Evolutionary conservation across 176 grass and related monocot species (phyloP).

Genomic region (Hsuehochloa calcarea): DNA sequence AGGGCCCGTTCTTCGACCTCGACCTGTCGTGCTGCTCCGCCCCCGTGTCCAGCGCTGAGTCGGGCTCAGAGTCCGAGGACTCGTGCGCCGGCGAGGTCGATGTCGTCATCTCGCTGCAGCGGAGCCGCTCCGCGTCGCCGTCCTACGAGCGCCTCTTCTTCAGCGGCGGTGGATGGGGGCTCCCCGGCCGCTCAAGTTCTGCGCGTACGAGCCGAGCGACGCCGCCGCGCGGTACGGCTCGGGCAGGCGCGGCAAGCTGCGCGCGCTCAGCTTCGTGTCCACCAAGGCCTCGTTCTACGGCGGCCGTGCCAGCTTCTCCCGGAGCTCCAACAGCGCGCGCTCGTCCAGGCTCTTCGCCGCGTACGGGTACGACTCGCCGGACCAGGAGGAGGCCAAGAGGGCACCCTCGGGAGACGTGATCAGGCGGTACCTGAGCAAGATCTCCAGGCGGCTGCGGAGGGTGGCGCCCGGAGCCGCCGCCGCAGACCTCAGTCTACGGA

Average conservation of each 20-base stretch:
- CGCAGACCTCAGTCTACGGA: slow-evolving; percentile 38
- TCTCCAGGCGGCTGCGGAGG: slow-evolving; percentile 58
- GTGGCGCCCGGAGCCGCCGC: slow-evolving; percentile 12
- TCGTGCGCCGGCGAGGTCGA: slow-evolving; percentile 35
- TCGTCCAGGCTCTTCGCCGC: slow-evolving; percentile 36
- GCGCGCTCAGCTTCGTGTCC: slow-evolving; percentile 59
- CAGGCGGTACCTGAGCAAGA: slow-evolving; percentile 74
- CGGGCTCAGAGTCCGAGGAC: slow-evolving; percentile 51
- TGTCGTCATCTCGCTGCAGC: slow-evolving; percentile 50
- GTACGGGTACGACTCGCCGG: slow-evolving; percentile 33
- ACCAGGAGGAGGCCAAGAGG: slow-evolving; percentile 13
- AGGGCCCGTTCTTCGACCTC: slow-evolving; percentile 83
- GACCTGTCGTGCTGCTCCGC: slow-evolving; percentile 50
- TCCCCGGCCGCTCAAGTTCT: slow-evolving; percentile 16
- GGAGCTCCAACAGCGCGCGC: slow-evolving; percentile 40
- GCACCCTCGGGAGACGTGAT: slow-evolving; percentile 40
- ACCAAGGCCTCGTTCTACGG: slow-evolving; percentile 63
- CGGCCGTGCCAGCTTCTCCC: slow-evolving; percentile 54
- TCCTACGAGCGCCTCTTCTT: slow-evolving; percentile 56
- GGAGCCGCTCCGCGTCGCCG: slow-evolving; percentile 32
- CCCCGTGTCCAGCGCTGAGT: slow-evolving; percentile 46
- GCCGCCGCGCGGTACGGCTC: slow-evolving; percentile 9
- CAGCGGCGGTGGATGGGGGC: neutral
- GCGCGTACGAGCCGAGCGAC: slow-evolving; percentile 31
- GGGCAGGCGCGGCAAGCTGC: slow-evolving; percentile 37